A percentile compares a stretch with the other conserved stretches of the same genome.
phyloP scores from a whole-genome alignment of 306 rosid genomes.

The Acmispon strigosus region DNA sequence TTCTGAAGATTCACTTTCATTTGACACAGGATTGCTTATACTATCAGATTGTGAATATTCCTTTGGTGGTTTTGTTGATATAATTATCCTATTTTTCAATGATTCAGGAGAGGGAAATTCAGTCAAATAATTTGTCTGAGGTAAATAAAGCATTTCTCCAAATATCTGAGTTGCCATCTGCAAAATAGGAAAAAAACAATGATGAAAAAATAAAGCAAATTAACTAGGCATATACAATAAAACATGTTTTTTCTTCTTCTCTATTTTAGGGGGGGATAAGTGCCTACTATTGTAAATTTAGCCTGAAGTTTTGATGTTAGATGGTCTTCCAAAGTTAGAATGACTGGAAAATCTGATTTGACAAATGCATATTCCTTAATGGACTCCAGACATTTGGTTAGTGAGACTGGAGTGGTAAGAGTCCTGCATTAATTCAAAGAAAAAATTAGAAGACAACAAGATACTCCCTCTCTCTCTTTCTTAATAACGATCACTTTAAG shows the following conservation, averaged over 20 bases:
- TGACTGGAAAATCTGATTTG: constrained; percentile 72
- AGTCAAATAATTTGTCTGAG: constrained; percentile 33
- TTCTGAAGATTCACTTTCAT: constrained; percentile 49
- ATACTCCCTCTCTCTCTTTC: too few species aligned
- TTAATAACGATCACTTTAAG: too few species aligned
- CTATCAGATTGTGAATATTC: constrained; percentile 28
- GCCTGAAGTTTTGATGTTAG: constrained; percentile 56
- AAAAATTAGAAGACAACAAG: not conserved
- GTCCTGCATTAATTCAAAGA: constrained; percentile 53
- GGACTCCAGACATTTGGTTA: constrained; percentile 63
- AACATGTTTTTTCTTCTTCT: not conserved
- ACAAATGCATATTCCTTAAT: constrained; percentile 68
- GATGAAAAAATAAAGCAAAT: not conserved
- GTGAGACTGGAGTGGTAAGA: constrained; percentile 72
- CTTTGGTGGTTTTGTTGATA: constrained; percentile 91
- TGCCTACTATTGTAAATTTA: constrained; percentile 62
- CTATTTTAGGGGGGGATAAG: not conserved
- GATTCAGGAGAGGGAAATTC: constrained; percentile 86
- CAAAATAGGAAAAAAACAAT: constrained; percentile 16
- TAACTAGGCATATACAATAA: not conserved
- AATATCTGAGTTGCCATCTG: constrained; percentile 57
- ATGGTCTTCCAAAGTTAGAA: constrained; percentile 84
- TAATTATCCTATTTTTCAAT: constrained; percentile 46
- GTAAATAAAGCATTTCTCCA: constrained; percentile 64
- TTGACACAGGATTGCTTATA: not conserved